These are phyloP conservation scores for Russula compacta DNA, from an alignment of 768 basidiomycete species.

Conservation along the genomic window DNA sequence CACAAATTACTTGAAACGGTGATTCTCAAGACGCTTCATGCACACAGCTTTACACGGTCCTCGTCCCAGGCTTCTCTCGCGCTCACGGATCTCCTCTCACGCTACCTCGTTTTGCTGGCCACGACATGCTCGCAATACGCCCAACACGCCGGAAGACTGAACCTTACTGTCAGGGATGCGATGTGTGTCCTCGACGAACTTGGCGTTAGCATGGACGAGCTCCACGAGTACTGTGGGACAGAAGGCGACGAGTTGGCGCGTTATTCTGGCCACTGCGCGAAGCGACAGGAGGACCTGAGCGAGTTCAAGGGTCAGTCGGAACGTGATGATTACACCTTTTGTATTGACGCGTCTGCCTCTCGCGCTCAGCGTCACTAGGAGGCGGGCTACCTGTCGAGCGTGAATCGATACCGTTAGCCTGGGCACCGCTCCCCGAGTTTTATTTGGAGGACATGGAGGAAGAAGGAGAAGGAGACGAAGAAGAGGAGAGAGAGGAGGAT, in stretches of 20 bases:
- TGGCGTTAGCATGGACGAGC: constrained; percentile 61
- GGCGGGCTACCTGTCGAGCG: constrained; percentile 48
- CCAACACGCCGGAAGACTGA: constrained; percentile 60
- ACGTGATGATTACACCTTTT: constrained; percentile 20
- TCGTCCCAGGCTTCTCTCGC: constrained; percentile 63
- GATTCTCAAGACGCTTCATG: constrained; percentile 62
- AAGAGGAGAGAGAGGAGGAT: constrained; percentile 19
- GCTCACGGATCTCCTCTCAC: constrained; percentile 66
- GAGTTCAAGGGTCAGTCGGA: constrained; percentile 58
- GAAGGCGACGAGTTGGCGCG: constrained; percentile 64
- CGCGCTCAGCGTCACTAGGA: constrained; percentile 43
- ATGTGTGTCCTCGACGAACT: constrained; percentile 63
- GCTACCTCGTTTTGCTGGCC: constrained; percentile 60
- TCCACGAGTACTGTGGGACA: constrained; percentile 52
- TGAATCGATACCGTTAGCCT: constrained; percentile 45
- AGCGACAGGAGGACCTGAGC: constrained; percentile 61
- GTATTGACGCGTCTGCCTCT: constrained; percentile 26
- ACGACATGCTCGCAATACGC: constrained; percentile 65
- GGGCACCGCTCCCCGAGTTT: constrained; percentile 27
- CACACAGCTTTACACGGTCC: constrained; percentile 66
- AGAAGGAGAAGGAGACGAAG: constrained; percentile 27
- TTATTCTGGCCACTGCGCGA: constrained; percentile 53
- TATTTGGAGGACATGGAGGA: constrained; percentile 27
- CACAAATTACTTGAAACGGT: constrained; percentile 59
- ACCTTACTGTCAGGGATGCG: constrained; percentile 50